Base-by-base conservation (phyloP, 257 asterid genomes). In the Lantana camara region DNA sequence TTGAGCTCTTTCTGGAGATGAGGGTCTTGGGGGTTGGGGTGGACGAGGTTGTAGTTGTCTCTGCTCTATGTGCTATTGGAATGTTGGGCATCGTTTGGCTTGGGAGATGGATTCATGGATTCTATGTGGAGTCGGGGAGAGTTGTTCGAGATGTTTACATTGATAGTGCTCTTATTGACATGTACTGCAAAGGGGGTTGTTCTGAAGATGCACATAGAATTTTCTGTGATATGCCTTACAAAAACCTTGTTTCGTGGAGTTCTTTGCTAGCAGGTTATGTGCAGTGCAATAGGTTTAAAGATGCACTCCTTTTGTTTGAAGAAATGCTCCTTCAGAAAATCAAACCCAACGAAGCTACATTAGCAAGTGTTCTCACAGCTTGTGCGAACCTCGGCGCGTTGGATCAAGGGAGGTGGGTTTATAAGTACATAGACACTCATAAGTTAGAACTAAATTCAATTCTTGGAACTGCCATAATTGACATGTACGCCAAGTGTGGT, bases 401-500 rank as follows among this genome's bases (percentile, higher is more conserved):
- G 67, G 77, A 79, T 20, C 75, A 58, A 21, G 91, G 86, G 19
- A 82, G 52, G 66, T 68, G 84, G 84, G 56, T 82, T 7, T 57
- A 80, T 32, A 48, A 53, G 4, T 76, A 79, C 66, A 67, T 79
- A 62, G 30, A 5, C 15, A 12, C 30, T 5, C 38, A 16, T 5
- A 42, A 69, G 11, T 16, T 79, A 11, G 57, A 77, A 37, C 5
- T 81, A 4, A 79, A 64, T 56, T 57, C 80, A 3, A 58, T 70
- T 6, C 79, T 85, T 15, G 89, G 82, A 47, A 75, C 85, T 47
- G 78, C 87, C 72, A 65, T 82, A 40, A 62, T 85, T 9, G 83
- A 85, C 44, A 80, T 85, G 87, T 78, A 82, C 30, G 64, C 82
- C 15, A 85, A 82, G 70, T 82, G 89, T 37, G 93, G 93, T 7